Evolutionary conservation across 257 asterid species (phyloP).

Genomic region (Solanum chiquidenum): DNA sequence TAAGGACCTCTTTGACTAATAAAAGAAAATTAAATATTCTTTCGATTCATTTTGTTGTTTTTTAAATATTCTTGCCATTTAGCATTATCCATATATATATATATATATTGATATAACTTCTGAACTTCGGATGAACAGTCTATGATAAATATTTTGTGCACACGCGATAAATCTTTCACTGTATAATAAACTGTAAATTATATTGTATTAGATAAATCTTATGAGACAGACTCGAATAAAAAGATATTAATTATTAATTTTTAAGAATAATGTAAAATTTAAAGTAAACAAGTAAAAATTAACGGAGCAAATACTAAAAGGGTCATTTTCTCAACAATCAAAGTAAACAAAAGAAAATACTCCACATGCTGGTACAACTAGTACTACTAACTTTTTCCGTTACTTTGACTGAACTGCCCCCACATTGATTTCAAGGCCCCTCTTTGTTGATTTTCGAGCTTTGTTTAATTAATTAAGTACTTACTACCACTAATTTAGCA

Average conservation of each 20-base stretch:
- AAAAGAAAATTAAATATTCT: no score
- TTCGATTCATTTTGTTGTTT: no score
- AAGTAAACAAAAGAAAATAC: neutral
- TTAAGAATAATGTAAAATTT: no score
- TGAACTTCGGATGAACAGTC: accelerated
- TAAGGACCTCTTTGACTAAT: no score
- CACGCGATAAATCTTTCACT: accelerated
- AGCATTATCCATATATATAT: no score
- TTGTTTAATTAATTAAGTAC: neutral
- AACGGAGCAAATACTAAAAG: neutral
- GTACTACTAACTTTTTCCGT: constrained; percentile 5
- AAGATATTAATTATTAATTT: accelerated
- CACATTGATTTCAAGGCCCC: constrained; percentile 33
- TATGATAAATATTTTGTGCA: accelerated
- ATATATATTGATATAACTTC: no score
- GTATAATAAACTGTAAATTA: accelerated
- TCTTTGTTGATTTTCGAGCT: constrained; percentile 37
- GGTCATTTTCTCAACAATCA: neutral
- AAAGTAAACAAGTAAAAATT: neutral
- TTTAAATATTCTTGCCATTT: no score
- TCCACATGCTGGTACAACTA: neutral
- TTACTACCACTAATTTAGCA: neutral
- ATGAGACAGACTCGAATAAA: accelerated
- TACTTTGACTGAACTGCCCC: constrained; percentile 55
- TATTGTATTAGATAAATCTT: no score